phyloP scores from a whole-genome alignment of 2,329 filamentous ascomycete species.

The Pseudogymnoascus pannorum region DNA sequence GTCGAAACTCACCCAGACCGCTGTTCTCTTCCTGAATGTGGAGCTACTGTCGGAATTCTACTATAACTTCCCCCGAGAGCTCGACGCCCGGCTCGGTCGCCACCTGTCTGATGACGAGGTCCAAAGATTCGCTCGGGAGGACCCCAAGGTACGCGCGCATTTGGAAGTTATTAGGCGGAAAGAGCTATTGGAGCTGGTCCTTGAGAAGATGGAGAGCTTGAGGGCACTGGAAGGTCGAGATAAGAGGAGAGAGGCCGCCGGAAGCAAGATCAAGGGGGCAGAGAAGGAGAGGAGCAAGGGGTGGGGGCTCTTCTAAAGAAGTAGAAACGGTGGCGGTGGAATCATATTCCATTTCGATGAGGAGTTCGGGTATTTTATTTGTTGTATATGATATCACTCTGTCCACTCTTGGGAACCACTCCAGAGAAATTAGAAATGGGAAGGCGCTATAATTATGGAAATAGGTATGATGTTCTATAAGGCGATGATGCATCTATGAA shows the following conservation, averaged over 20 bases:
- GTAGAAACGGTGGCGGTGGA: background rate
- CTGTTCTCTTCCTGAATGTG: conserved; percentile 94
- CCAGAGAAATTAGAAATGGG: conserved; percentile 8
- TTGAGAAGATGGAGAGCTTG: conserved; percentile 92
- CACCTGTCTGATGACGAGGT: conserved; percentile 72
- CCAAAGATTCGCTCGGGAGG: conserved; percentile 86
- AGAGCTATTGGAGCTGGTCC: conserved; percentile 82
- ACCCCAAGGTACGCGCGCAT: conserved; percentile 81
- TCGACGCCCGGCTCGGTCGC: conserved; percentile 78
- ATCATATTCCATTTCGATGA: conserved; percentile 6
- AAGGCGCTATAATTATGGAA: conserved; percentile 3
- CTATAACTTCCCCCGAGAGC: conserved; percentile 90
- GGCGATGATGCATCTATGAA: background rate
- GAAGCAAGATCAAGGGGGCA: conserved; percentile 24
- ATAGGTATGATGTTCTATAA: background rate
- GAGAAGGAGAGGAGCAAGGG: conserved; percentile 16
- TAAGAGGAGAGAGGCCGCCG: conserved; percentile 40
- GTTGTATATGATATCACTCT: conserved; percentile 11
- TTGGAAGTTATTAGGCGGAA: conserved; percentile 89
- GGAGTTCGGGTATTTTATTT: conserved; percentile 8
- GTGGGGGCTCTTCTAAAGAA: conserved; percentile 22
- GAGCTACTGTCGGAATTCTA: conserved; percentile 96
- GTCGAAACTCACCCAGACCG: conserved; percentile 87
- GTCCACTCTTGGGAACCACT: conserved; percentile 10
- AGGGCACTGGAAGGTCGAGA: conserved; percentile 73